Conservation (phyloP, 176 grass and related monocot species). For the Poa annua region DNA sequence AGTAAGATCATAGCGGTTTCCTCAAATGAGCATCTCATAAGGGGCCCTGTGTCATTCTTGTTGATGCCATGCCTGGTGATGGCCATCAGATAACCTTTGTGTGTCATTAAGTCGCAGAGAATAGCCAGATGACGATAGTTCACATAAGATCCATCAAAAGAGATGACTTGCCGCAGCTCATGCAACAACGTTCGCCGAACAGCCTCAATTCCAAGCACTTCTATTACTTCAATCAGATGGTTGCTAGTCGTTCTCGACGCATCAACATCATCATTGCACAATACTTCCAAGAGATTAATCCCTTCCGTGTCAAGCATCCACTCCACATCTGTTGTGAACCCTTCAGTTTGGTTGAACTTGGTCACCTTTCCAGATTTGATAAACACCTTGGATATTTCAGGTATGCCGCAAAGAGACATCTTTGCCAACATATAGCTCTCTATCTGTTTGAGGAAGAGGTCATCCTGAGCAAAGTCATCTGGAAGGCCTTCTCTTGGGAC, state of each 20-base stretch:
- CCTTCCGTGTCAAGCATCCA: constrained; percentile 99
- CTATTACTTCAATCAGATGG: constrained; percentile 92
- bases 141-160: constrained; percentile 96
- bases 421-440: constrained; percentile 91
- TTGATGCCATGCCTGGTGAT: constrained; percentile 90
- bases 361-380: constrained; percentile 76
- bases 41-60: constrained; percentile 79
- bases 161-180: constrained; percentile 86
- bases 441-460: constrained; percentile 88
- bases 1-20: constrained; percentile 90
- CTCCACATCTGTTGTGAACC: constrained; percentile 71
- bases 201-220: constrained; percentile 92
- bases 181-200: constrained; percentile 71
- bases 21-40: constrained; percentile 92
- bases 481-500: constrained; percentile 78
- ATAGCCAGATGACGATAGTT: constrained; percentile 92
- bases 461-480: constrained; percentile 84
- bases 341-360: constrained; percentile 65
- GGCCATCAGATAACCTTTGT: constrained; percentile 87
- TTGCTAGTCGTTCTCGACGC: constrained; percentile 90
- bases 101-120: constrained; percentile 93
- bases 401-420: constrained; percentile 93
- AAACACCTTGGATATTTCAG: constrained; percentile 94
- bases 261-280: constrained; percentile 91
- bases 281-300: constrained; percentile 86